Conservation (phyloP, 1,284 basidiomycete genomes). For the Sporisorium scitamineum region DNA sequence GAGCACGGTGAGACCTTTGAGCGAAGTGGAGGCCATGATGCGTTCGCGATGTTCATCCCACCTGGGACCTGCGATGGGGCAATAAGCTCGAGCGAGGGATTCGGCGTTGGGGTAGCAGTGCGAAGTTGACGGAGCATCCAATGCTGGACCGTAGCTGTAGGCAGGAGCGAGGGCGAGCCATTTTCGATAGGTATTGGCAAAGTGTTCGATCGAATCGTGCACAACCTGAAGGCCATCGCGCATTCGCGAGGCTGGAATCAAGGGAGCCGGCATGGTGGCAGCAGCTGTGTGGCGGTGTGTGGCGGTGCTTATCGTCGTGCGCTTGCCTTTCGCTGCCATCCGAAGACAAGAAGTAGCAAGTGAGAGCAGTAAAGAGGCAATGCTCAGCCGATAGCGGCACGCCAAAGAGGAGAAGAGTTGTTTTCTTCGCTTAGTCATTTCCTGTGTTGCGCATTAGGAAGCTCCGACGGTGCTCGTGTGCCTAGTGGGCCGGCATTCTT, state of each 20-base stretch:
- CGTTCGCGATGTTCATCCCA: conserved; percentile 47
- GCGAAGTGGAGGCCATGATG: conserved; percentile 34
- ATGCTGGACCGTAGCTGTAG: conserved; percentile 40
- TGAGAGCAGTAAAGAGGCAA: neutral
- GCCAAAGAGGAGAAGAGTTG: neutral
- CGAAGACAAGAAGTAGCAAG: neutral
- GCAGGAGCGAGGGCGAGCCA: conserved; percentile 41
- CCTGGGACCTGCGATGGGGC: conserved; percentile 38
- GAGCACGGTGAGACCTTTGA: conserved; percentile 44
- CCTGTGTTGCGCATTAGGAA: neutral
- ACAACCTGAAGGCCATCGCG: conserved; percentile 34
- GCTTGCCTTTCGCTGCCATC: neutral
- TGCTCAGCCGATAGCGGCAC: no score
- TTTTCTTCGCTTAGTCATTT: neutral
- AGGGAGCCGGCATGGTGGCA: conserved; percentile 20
- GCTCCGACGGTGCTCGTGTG: conserved; percentile 1
- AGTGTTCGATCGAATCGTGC: conserved; percentile 33
- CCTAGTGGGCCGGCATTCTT: neutral
- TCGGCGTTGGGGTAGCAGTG: conserved; percentile 20
- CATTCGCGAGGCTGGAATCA: conserved; percentile 38
- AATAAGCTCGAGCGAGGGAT: conserved; percentile 28
- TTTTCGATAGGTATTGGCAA: conserved; percentile 25
- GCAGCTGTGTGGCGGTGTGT: neutral
- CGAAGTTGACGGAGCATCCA: neutral
- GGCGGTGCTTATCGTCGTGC: neutral